Evolutionary conservation across 345 rosid genomes (phyloP).

Genomic region (Pugionium cornutum): DNA sequence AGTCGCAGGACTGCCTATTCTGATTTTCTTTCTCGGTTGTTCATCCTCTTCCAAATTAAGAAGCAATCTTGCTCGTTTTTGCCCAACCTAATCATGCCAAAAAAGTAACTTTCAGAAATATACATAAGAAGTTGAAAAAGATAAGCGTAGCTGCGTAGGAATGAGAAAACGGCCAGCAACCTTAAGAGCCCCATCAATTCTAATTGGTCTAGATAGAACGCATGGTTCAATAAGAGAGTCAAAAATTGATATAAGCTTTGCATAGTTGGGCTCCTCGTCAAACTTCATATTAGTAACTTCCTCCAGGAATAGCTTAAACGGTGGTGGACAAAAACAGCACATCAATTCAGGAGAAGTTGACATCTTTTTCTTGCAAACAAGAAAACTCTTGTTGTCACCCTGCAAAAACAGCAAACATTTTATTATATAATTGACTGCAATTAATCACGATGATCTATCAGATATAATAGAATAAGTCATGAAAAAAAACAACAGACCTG

Average conservation of each 20-base stretch:
- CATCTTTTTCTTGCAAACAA: slow-evolving; percentile 96
- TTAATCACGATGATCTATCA: slow-evolving; percentile 8
- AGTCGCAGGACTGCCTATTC: slow-evolving; percentile 82
- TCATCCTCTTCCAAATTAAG: slow-evolving; percentile 79
- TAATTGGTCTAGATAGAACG: slow-evolving; percentile 64
- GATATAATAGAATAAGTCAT: not conserved
- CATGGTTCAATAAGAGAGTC: slow-evolving; percentile 71
- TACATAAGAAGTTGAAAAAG: slow-evolving; percentile 35
- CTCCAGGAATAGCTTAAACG: slow-evolving; percentile 82
- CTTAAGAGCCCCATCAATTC: slow-evolving; percentile 94
- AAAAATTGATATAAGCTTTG: slow-evolving; percentile 74
- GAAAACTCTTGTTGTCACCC: slow-evolving; percentile 97
- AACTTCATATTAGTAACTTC: slow-evolving; percentile 86
- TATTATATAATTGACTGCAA: not conserved
- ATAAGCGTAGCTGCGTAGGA: slow-evolving; percentile 1
- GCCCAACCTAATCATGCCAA: slow-evolving; percentile 60
- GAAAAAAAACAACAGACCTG: slow-evolving; percentile 52
- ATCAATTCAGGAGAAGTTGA: slow-evolving; percentile 78
- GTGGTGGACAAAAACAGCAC: slow-evolving; percentile 80
- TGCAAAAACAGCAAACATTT: slow-evolving; percentile 26
- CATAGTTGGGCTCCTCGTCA: slow-evolving; percentile 91
- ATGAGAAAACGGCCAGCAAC: slow-evolving; percentile 40
- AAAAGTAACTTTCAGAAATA: slow-evolving; percentile 7
- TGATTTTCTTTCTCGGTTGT: slow-evolving; percentile 82
- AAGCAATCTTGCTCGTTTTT: slow-evolving; percentile 72